Base-by-base conservation (phyloP, 2,329 filamentous ascomycete genomes). In the Trichoderma guizhouense region DNA sequence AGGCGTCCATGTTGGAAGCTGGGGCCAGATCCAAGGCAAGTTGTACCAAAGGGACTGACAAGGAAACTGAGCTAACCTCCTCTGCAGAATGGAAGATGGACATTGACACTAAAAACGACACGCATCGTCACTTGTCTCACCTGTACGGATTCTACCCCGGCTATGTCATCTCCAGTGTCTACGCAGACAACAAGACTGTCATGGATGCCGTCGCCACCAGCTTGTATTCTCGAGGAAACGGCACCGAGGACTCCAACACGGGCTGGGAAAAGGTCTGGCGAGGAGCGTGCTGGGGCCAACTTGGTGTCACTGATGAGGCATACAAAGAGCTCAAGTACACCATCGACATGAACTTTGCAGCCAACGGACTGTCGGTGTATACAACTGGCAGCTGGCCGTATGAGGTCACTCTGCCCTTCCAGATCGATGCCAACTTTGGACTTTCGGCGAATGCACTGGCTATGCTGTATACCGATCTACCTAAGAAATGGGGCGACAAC, bases 201-300 rank as follows among this genome's bases (percentile, higher is more conserved):
- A 82, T 84, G 57, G 71, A 78, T 3, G 86, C 86, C 0, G 80
- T 89, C 1, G 77, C 76, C 3, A 83, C 82, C 0, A 84, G 84
- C 0, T 80, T 90, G 0, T 76, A 81, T n/a, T 80, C 82, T 1
- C 84, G 87, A 7, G 87, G 86, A 0, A 75, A 78, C 2, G 86
- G 86, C 3, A 84, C 78, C 0, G 71, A 36, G 8, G 86, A 89
- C 62, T 82, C 84, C 2, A 86, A 89, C 74, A 82, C 87, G 0
- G 87, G 87, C 0, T 89, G 87, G 88, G 86, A 82, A 28, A 89
- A 89, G 73, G 84, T 89, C 0, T 89, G 87, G 87, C 83, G 88
- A 0, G 78, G 83, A 0, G 86, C 87, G 0, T 88, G 86, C 77
- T 89, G 87, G 87, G 86, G 86, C 0, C 78, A 85, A 0, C 79